Base-by-base conservation (phyloP, 2,329 filamentous ascomycete genomes). In the Colletotrichum sp. region DNA sequence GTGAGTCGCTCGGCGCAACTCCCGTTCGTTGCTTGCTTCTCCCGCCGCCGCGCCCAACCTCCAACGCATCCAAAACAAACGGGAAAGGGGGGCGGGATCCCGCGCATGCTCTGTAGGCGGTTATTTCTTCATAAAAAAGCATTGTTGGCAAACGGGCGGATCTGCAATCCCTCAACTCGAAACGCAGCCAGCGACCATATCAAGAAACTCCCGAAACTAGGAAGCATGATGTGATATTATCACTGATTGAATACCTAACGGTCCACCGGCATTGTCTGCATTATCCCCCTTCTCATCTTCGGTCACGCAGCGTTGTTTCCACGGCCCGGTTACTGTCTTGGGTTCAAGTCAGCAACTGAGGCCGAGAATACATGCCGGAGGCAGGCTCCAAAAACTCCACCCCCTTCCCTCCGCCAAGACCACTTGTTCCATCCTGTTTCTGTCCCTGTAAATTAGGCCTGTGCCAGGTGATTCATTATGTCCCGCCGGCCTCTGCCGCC, bases 131-230 rank as follows among this genome's bases (percentile, higher is more conserved):
- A 59, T 57, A 39, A 55, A 55, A 74, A 49, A 44, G 26, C 24
- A 39, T 21, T 64, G 44, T 39, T 21, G 36, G 44, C 70, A 73
- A 73, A 60, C 44, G 13, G 60, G 18, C 39, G 39, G 59, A 60
- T 65, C 59, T 49, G 65, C 70, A 59, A 60, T 59, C 59, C 62
- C 59, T 73, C 70, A 73, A 76, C 71, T 69, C 74, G 74, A 76
- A 76, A 76, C 74, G 64, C 70, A 16, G 26, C 57, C 39, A 55
- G 62, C 55, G 63, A 30, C 44, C 72, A 44, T 28, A 34, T 64
- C 62, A 57, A 69, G 57, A 49, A 69, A 64, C 21, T 59, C 34
- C 59, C 64, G 74, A 74, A 76, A 73, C 74, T 52, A 39, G 70
- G 7, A 15, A 30, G 15, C 34, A 73, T 59, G 18, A 16, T 21